Evolutionary conservation across 805 yeast genomes (phyloP).

Genomic region (Kuraishia borneana): DNA sequence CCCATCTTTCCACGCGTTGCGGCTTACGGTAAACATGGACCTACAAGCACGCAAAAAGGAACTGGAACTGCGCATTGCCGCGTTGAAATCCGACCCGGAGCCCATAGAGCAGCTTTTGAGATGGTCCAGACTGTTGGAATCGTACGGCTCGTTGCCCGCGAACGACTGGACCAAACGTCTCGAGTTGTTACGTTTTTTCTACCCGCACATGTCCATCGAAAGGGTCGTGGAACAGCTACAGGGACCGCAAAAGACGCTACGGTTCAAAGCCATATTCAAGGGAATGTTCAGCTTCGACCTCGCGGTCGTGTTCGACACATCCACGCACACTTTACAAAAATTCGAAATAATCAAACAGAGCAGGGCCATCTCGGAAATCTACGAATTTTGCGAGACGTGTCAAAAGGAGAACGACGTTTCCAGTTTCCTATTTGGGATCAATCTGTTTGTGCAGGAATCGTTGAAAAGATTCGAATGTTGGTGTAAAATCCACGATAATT

Average conservation of each 20-base stretch:
- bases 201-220: constrained; percentile 15
- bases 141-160: constrained; percentile 16
- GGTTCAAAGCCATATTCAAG: constrained; percentile 7
- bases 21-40: neutral
- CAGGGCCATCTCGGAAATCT: constrained; percentile 6
- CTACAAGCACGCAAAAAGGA: neutral
- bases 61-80: neutral
- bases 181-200: constrained; percentile 11
- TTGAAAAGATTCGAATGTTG: constrained; percentile 10
- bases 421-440: constrained; percentile 11
- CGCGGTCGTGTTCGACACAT: constrained; percentile 5
- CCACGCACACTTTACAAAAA: constrained; percentile 5
- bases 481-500: constrained; percentile 9
- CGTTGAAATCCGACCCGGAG: neutral
- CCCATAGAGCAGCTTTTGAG: neutral
- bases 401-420: constrained; percentile 10
- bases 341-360: constrained; percentile 6
- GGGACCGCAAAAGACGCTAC: constrained; percentile 1
- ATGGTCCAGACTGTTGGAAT: neutral
- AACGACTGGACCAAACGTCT: constrained; percentile 14
- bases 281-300: constrained; percentile 8
- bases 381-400: constrained; percentile 6
- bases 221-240: constrained; percentile 1
- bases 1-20: too few relatives aligned
- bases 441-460: constrained; percentile 11